Conservation (phyloP, 2,329 filamentous ascomycete genomes). For the Colletotrichum salicis region DNA sequence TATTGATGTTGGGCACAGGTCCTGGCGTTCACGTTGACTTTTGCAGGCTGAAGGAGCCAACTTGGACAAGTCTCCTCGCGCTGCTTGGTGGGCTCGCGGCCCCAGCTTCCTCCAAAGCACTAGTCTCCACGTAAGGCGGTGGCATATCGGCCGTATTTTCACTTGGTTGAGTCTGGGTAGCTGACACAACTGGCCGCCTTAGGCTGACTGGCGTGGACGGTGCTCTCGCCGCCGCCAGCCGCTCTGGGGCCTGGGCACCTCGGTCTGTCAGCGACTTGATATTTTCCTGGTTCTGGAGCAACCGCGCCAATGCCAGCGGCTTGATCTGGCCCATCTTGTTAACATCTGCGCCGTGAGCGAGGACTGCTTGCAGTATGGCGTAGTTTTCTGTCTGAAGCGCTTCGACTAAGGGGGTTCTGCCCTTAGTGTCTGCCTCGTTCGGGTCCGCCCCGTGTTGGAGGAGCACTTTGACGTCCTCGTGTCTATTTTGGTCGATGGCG, state of each 20-base stretch:
- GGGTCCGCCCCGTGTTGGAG: conserved; percentile 47
- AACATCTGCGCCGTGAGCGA: conserved; percentile 35
- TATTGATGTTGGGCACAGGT: not conserved
- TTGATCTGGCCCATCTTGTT: conserved; percentile 30
- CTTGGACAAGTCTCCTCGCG: not conserved
- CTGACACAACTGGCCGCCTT: not conserved
- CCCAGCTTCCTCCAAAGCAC: not conserved
- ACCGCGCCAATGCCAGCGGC: conserved; percentile 23
- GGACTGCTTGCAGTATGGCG: conserved; percentile 26
- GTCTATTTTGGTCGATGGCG: conserved; percentile 41
- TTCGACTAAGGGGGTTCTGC: conserved; percentile 35
- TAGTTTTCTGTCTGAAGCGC: conserved; percentile 39
- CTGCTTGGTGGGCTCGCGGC: not conserved
- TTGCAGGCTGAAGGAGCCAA: not conserved
- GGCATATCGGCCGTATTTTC: not conserved
- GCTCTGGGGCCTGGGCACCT: conserved; percentile 23
- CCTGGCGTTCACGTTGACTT: not conserved
- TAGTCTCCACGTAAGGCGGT: not conserved
- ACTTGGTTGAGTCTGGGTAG: not conserved
- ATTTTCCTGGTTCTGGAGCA: conserved; percentile 23
- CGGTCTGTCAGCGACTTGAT: conserved; percentile 21
- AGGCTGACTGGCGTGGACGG: not conserved
- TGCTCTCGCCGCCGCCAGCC: not conserved
- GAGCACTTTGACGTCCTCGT: conserved; percentile 41
- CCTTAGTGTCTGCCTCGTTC: conserved; percentile 39